Evolutionary conservation across 2,329 filamentous ascomycete genomes (phyloP).

Genomic region (Ophiostoma novo-ulmi): DNA sequence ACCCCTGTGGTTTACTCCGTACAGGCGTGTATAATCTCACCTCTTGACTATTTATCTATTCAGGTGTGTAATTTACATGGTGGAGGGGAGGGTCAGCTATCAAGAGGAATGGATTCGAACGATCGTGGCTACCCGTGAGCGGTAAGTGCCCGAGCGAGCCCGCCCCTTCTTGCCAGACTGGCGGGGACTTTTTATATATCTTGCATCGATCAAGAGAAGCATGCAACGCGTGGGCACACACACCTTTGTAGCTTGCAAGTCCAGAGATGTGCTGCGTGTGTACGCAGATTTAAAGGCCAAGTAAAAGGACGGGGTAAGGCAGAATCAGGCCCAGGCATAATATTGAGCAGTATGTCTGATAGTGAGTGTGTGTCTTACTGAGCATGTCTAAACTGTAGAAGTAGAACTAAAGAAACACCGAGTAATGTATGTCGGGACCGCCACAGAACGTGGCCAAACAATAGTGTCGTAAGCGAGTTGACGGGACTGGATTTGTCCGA

Average conservation of each 20-base stretch:
- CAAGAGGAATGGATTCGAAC: not conserved
- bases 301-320: not conserved
- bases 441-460: conserved; percentile 9
- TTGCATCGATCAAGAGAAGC: conserved; percentile 4
- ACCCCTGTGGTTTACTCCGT: not conserved
- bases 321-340: not conserved
- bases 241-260: not conserved
- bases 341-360: conserved; percentile 5
- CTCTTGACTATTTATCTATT: not conserved
- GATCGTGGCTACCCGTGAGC: conserved; percentile 21
- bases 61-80: too few species aligned
- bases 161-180: conserved; percentile 14
- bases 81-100: not conserved
- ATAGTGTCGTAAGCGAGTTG: not conserved
- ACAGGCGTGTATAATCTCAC: not conserved
- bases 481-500: not conserved
- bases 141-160: conserved; percentile 19
- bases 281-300: not conserved
- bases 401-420: not conserved
- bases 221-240: conserved; percentile 5
- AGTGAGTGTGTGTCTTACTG: not conserved
- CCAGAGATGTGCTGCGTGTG: not conserved
- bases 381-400: not conserved
- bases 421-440: not conserved
- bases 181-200: conserved; percentile 8